Base-by-base conservation (phyloP, 2,329 filamentous ascomycete genomes). In the Teratosphaeria viscida region DNA sequence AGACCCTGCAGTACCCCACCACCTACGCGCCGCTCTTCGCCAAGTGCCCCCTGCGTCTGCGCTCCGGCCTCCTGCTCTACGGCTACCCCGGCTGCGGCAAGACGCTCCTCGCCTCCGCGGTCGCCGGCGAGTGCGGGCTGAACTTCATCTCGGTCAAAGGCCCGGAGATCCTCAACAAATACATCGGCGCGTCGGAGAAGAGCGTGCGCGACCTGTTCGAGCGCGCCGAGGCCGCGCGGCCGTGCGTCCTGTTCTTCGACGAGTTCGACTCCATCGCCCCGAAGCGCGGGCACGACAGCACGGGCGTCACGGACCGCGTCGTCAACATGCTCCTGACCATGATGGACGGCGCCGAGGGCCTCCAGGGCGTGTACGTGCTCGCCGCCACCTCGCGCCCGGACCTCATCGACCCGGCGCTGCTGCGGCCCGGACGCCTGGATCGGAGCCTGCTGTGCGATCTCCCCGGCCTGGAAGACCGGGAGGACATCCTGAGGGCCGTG, bases 121-220 rank as follows among this genome's bases (percentile, higher is more conserved):
- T 99, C n/a, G 94, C 95, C 12, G 92, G 92, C 59, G 94, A 99
- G 76, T 97, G 92, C 70, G 92, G 92, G 0, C 85, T 99, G 62
- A 99, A 99, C 74, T 99, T 99, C 75, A 99, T 99, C 74, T 92
- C 87, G 49, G 94, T 99, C 70, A 99, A 99, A 76, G 94, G 94
- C 0, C 94, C 94, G 0, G 95, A 99, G 74, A 97, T 99, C 61
- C 77, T 99, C 58, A 99, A 99, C 80, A 99, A 99, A 76, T 99
- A 99, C 73, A 99, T 99, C 61, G 94, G 94, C 70, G 94, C 94
- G 0, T 95, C 89, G 32, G 94, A 99, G 70, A 99, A 99, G 79
- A 91, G 86, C 62, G 92, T 99, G 6, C 86, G 95, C 52, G 94
- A 99, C 72, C 80, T 99, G 1, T 99, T 99, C 69, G 92, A 96